Base-by-base conservation (phyloP, 2,329 filamentous ascomycete genomes). In the Aspergillus tanneri region DNA sequence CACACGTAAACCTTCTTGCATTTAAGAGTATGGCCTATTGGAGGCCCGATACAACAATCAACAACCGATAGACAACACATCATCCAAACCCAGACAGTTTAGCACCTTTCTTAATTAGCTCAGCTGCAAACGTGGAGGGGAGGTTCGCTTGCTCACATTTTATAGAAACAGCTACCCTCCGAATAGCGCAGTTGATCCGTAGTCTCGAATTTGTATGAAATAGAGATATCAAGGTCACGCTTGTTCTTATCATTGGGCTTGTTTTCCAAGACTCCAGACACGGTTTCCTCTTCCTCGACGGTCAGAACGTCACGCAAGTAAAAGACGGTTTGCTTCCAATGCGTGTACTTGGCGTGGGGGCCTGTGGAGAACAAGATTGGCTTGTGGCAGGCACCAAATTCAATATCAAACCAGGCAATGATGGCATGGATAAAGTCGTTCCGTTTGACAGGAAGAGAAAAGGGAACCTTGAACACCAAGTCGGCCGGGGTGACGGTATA, bases 311-410 rank as follows among this genome's bases (percentile, higher is more conserved):
- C 91, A 65, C 88, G 84, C 55, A 99, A 80, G 76, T 99, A 99
- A 77, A 99, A 97, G 54, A 99, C 93, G 10, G 93, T 99, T 79
- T 99, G 93, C 78, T 99, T 99, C 93, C 93, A 99, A 81, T 99
- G 93, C 14, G 93, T 99, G 77, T 97, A 97, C 77, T 96, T 97
- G 62, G 92, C 95, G 75, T 97, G 93, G 22, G 93, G 93, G 18
- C 93, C 93, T 14, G 93, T 99, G 45, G 89, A 95, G 81, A 99
- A 99, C 66, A 86, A 84, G 67, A 99, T 90, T 24, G 90, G 88
- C 82, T 97, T 97, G 82, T 99, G 93, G 82, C 93, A 97, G 50
- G 90, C 91, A 43, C 88, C 88, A 76, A 99, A 99, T 67, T 97
- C 92, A 62, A 99, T 97, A 69, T 99, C 93, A 76, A 99, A 99